Base-by-base conservation (phyloP, 176 grass and related monocot species). In the Thinopyrum elongatum region DNA sequence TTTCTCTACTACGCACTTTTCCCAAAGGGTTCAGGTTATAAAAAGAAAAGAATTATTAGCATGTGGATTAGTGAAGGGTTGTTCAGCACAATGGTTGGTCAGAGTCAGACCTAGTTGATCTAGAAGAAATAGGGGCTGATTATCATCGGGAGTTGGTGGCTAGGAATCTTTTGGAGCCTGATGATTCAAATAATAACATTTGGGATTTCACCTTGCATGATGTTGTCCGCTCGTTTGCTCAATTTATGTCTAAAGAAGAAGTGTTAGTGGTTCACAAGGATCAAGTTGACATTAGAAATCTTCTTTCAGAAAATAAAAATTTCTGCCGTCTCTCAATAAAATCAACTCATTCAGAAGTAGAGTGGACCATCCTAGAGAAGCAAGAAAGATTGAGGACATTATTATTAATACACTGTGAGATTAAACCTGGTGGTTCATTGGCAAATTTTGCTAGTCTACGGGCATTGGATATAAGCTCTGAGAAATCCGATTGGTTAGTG, bases 21-120 rank as follows among this genome's bases (percentile, higher is more conserved):
- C 4, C 3, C 30, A 1, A 69, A 69, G 3, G 30, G 31, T 35
- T 5, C 16, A 0, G 0, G 16, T 21, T 31, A 8, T 35, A 0
- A 0, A 6, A 8, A 31, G 14, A 5, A 19, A 0, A 7, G 0
- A 42, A 17, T 76, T 76, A n/a, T 53, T 30, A 17, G 46, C 25
- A 76, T 21, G 73, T 76, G 73, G 73, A 47, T 76, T 8, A 53
- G 44, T 21, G 73, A 76, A 76, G 73, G 73, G 26, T 76, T 76
- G 29, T 77, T 53, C 46, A 77, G 7, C 6, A 8, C 1, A 8
- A 30, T 26, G 4, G 0, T 15, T 21, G 21, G 22, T 16, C 38
- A 15, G 70, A 3, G 42, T 27, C 38, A 44, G 38, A 14, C 14
- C 1, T 28, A 4, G 0, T 29, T 2, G 6, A 21, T 68, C 65